These are phyloP conservation scores for Fistulifera solaris DNA, from an alignment of 108 stramenopile genomes.

Conservation along the genomic window DNA sequence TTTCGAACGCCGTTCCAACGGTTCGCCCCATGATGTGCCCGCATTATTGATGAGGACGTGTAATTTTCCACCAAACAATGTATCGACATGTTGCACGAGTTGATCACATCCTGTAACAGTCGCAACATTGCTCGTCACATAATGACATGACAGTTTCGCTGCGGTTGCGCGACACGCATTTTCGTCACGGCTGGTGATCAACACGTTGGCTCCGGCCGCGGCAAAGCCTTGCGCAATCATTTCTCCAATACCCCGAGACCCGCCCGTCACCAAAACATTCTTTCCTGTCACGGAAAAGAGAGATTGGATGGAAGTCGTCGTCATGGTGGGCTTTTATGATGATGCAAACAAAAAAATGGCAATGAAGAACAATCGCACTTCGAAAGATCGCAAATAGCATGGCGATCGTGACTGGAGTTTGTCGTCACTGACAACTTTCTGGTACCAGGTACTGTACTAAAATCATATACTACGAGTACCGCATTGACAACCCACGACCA, in stretches of 20 bases:
- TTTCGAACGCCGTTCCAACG: slow-evolving; percentile 56
- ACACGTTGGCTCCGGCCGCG: slow-evolving; percentile 71
- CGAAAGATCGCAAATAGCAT: too few species aligned
- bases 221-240: slow-evolving; percentile 85
- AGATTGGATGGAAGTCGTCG: background rate
- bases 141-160: slow-evolving; percentile 27
- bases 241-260: slow-evolving; percentile 80
- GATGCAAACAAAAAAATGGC: too few species aligned
- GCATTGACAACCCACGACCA: background rate
- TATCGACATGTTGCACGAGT: slow-evolving; percentile 44
- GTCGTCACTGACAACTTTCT: too few species aligned
- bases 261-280: slow-evolving; percentile 89
- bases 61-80: slow-evolving; percentile 50
- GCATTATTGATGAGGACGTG: slow-evolving; percentile 83
- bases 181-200: slow-evolving; percentile 72
- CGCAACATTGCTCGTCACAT: slow-evolving; percentile 70
- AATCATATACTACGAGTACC: too few species aligned
- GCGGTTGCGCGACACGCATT: slow-evolving; percentile 65
- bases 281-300: slow-evolving; percentile 38
- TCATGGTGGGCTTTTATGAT: too few species aligned
- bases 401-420: too few species aligned
- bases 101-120: slow-evolving; percentile 73
- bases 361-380: too few species aligned
- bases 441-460: too few species aligned
- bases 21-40: slow-evolving; percentile 58